Base-by-base conservation (phyloP, 2,329 filamentous ascomycete genomes). In the Thyridium curvatum region DNA sequence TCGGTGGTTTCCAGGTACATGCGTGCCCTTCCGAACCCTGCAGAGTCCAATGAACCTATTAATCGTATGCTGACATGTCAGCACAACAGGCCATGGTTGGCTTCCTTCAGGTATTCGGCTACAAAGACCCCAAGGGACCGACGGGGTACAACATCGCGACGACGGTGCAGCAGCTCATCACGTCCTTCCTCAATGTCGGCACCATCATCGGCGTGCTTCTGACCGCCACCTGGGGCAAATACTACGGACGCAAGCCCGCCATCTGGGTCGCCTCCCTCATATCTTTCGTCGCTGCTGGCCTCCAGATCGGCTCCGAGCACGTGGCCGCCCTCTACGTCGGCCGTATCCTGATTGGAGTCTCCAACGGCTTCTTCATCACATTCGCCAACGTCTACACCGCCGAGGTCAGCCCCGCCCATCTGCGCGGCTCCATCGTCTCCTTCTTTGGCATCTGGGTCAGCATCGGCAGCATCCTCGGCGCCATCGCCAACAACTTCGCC, bases 381-480 rank as follows among this genome's bases (percentile, higher is more conserved):
- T 50, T 54, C 16, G 47, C 49, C 12, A 54, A 53, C 9, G 44
- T 50, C 10, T 53, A 54, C 34, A 48, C 50, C 36, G 51, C 49
- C 13, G 51, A 54, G 35, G 45, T 45, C 28, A 45, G 51, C 13
- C 52, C 51, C 3, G 45, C 52, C 1, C 35, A 44, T 30, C 55
- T 69, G 26, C 59, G 71, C n/a, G 68, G 67, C 35, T 59, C 73
- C 4, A 66, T 67, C 50, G 65, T 68, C 2, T 62, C 63, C 0
- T 45, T 74, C 12, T 72, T 72, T 42, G 65, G 64, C 1, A 66
- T 68, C 43, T 72, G 66, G 59, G 67, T 72, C 12, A 70, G 66
- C 39, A 58, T 72, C 28, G 69, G 69, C 8, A 64, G 59, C 40
- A 65, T 71, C 18, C 48, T 74, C 30, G 69, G 71, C 4, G 60